These are phyloP conservation scores for Exophiala lecanii-corni DNA, from an alignment of 2,329 filamentous ascomycete species.

Conservation along the genomic window DNA sequence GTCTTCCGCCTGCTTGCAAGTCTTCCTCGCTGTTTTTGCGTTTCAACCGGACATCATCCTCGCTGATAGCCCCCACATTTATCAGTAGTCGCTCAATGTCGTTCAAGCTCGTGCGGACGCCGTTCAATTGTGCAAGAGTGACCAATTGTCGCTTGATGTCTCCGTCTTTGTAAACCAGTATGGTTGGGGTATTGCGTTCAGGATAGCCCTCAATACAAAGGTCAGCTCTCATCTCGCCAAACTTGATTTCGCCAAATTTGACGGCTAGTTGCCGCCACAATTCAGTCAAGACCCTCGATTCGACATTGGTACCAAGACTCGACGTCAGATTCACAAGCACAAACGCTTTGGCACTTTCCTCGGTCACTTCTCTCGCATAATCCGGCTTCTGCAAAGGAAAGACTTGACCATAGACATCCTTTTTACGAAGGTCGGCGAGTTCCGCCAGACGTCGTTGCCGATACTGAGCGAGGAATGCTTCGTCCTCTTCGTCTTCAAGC, in stretches of 20 bases:
- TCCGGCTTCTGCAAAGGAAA: constrained; percentile 94
- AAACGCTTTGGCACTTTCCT: constrained; percentile 67
- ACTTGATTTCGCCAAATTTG: constrained; percentile 92
- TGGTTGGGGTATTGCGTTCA: constrained; percentile 89
- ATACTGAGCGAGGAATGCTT: constrained; percentile 83
- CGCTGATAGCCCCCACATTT: constrained; percentile 72
- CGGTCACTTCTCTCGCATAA: constrained; percentile 85
- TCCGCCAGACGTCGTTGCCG: constrained; percentile 79
- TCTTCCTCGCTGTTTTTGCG: constrained; percentile 56
- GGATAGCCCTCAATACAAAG: constrained; percentile 97
- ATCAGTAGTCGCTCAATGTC: constrained; percentile 79
- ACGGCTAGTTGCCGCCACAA: constrained; percentile 78
- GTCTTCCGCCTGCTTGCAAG: constrained; percentile 43
- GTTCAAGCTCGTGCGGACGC: constrained; percentile 63
- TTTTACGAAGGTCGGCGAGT: constrained; percentile 67
- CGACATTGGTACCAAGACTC: constrained; percentile 70
- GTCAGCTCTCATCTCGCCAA: constrained; percentile 88
- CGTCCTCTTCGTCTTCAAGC: constrained; percentile 92
- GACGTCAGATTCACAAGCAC: constrained; percentile 78
- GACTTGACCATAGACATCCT: constrained; percentile 79
- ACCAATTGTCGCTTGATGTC: constrained; percentile 90
- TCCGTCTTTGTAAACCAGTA: constrained; percentile 85
- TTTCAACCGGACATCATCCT: constrained; percentile 72
- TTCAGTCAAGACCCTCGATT: constrained; percentile 77
- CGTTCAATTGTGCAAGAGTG: constrained; percentile 76